These are phyloP conservation scores for Starmera pachycereana DNA, from an alignment of 805 yeast species.

Conservation along the genomic window DNA sequence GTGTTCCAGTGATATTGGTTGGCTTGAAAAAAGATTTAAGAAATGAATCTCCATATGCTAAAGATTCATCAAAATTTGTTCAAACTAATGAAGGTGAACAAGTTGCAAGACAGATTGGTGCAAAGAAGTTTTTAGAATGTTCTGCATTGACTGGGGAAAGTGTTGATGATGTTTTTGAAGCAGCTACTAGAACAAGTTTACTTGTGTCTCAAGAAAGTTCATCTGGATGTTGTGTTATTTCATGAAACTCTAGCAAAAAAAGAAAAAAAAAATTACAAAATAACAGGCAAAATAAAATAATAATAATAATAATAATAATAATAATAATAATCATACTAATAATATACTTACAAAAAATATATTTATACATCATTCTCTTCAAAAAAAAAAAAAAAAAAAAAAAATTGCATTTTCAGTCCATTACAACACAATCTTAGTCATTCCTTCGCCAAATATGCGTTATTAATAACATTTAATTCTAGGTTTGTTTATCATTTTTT, in stretches of 20 bases:
- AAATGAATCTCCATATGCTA: conserved; percentile 25
- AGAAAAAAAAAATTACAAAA: not conserved
- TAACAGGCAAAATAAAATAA: no score
- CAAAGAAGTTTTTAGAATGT: conserved; percentile 76
- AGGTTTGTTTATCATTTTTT: no score
- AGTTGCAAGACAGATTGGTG: conserved; percentile 73
- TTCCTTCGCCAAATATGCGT: no score
- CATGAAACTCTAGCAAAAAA: not conserved
- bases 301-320: no score
- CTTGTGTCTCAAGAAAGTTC: conserved; percentile 40
- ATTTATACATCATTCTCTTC: no score
- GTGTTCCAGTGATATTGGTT: conserved; percentile 65
- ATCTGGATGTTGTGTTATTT: conserved; percentile 27
- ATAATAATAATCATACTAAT: no score
- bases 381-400: no score
- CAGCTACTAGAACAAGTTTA: conserved; percentile 77
- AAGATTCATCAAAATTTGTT: conserved; percentile 34
- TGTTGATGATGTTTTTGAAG: conserved; percentile 88
- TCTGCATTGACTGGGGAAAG: conserved; percentile 91
- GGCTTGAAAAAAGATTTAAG: conserved; percentile 83
- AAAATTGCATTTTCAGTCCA: no score
- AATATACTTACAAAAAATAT: no score
- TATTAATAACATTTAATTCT: no score
- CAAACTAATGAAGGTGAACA: conserved; percentile 47
- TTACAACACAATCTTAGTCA: no score